These are phyloP conservation scores for Candida ficus DNA, from an alignment of 805 yeast genomes.

Conservation along the genomic window DNA sequence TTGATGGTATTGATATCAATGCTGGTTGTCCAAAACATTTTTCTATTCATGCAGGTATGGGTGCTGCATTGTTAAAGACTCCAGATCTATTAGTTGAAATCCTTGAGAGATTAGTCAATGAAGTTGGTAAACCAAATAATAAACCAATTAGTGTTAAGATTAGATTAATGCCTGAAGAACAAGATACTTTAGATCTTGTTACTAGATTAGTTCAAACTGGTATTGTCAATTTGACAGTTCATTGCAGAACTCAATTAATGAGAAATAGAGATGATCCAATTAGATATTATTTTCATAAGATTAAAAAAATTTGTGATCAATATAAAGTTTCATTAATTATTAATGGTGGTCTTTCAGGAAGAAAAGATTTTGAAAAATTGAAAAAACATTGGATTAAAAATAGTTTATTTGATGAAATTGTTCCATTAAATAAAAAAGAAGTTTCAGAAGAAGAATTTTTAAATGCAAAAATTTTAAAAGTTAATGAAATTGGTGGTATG, in stretches of 20 bases:
- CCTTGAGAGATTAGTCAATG: conserved; percentile 57
- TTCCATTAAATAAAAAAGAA: not conserved
- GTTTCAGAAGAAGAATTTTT: not conserved
- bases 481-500: conserved; percentile 81
- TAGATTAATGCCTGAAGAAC: conserved; percentile 61
- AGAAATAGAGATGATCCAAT: conserved; percentile 80
- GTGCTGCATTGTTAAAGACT: conserved; percentile 81
- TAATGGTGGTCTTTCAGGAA: conserved; percentile 68
- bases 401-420: conserved; percentile 6
- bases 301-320: conserved; percentile 55
- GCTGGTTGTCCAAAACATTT: conserved; percentile 98
- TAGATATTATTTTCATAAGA: conserved; percentile 58
- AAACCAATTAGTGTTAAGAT: conserved; percentile 92
- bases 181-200: conserved; percentile 58
- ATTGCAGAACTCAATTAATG: conserved; percentile 88
- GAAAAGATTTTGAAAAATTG: conserved; percentile 48
- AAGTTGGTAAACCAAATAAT: conserved; percentile 71
- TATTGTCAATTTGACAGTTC: conserved; percentile 78
- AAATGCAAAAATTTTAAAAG: conserved; percentile 21
- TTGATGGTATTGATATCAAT: conserved; percentile 88
- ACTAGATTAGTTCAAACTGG: conserved; percentile 65
- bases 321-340: conserved; percentile 68
- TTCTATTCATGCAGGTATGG: conserved; percentile 94
- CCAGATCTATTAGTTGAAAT: conserved; percentile 78
- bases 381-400: conserved; percentile 32